Evolutionary conservation across 2,329 filamentous ascomycete species (phyloP), one percentile per base, ranked within the genome.

Genomic region (Endoconidiophora polonica): DNA sequence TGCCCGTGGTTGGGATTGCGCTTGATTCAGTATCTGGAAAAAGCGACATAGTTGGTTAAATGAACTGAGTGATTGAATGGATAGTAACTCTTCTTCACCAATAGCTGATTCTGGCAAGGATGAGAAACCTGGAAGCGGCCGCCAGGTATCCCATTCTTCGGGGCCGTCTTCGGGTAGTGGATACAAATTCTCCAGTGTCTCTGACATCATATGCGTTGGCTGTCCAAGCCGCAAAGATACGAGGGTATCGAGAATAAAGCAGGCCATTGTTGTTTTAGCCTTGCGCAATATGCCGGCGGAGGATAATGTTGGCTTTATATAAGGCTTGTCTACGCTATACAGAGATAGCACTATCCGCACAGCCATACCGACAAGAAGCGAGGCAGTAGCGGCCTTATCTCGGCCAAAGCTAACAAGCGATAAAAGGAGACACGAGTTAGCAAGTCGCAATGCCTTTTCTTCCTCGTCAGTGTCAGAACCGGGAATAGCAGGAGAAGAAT

Each of bases 101-200:
- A 37, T 10, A n/a, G 42, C 12, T 16, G 47, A 12, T 14, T 40
- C 20, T n/a, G 10, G 20, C 16, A 14, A 16, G 9, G 53, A 42
- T 3, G 65, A 64, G 45, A 68, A 67, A 2, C 61, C 65, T 3
- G 59, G 57, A 53, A 68, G 68, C 23, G 77, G 73, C 16, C 69
- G 68, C 82, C 82, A 86, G 1, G 79, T 76, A 55, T 82, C 77
- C 81, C 81, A 86, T 63, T 86, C 81, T 58, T 86, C 82, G 18
- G 81, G 64, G 1, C 79, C 79, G 56, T 83, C 77, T 60, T 83
- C 79, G 23, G 75, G 68, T 2, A 82, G 64, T 2, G 64, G 61
- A 7, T 70, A 70, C 26, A 69, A 52, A 46, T 61, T 59, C 37
- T 62, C 60, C n/a, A 66, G 61, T 23, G 75, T 59, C 47, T 76